These are phyloP conservation scores for Amaranthus hypochondriacus DNA, from an alignment of 148 eudicot species.

Conservation along the genomic window DNA sequence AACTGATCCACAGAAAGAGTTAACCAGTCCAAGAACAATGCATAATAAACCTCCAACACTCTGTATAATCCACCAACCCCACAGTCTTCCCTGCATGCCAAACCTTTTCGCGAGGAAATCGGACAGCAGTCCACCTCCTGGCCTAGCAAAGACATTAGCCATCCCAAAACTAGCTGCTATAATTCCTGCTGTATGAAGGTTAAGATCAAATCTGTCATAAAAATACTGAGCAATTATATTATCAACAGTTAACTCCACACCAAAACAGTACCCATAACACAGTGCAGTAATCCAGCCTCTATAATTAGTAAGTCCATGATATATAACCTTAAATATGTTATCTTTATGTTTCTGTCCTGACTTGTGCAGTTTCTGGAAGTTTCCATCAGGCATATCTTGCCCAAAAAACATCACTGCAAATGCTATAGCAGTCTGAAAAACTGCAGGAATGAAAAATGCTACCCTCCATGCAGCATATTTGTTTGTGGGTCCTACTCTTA, in stretches of 20 bases:
- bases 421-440: constrained; percentile 58
- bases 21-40: constrained; percentile 45
- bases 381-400: constrained; percentile 74
- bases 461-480: constrained; percentile 70
- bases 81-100: constrained; percentile 80
- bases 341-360: constrained; percentile 55
- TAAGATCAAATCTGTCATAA: constrained; percentile 55
- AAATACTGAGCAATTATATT: constrained; percentile 82
- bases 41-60: constrained; percentile 56
- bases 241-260: constrained; percentile 73
- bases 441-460: constrained; percentile 63
- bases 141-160: constrained; percentile 64
- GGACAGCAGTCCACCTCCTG: constrained; percentile 65
- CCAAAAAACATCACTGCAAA: constrained; percentile 52
- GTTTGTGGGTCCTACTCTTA: constrained; percentile 27
- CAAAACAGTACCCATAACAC: constrained; percentile 78
- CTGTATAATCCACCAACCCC: constrained; percentile 68
- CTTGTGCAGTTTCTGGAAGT: constrained; percentile 39
- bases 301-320: constrained; percentile 47
- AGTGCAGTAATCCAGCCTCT: constrained; percentile 70
- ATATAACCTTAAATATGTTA: constrained; percentile 29
- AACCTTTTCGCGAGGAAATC: constrained; percentile 49
- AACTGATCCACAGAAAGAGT: constrained; percentile 43
- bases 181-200: constrained; percentile 58
- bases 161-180: constrained; percentile 79